Conservation (phyloP, 257 asterid genomes). For the Przewalskia tangutica region DNA sequence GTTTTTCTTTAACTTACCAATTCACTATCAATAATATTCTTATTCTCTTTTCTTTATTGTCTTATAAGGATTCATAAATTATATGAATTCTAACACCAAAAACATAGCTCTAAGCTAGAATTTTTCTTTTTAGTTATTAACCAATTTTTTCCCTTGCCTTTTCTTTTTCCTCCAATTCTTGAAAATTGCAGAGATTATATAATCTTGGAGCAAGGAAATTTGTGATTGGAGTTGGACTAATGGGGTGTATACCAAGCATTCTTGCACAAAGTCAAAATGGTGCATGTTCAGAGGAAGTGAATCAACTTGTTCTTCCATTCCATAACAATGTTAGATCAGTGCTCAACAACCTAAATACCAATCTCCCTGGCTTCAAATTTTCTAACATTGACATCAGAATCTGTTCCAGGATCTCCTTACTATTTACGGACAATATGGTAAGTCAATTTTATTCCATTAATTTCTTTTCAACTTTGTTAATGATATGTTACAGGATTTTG, state of each 20-base stretch:
- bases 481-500: background rate
- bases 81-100: no score
- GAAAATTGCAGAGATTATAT: conserved; percentile 48
- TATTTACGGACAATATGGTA: conserved; percentile 59
- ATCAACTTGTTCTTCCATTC: conserved; percentile 53
- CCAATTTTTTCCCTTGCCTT: background rate
- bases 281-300: conserved; percentile 52
- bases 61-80: no score
- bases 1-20: no score
- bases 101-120: background rate
- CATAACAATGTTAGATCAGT: conserved; percentile 50
- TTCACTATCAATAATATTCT: no score
- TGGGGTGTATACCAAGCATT: conserved; percentile 90
- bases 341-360: conserved; percentile 45
- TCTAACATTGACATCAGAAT: conserved; percentile 45
- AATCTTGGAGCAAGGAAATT: conserved; percentile 88
- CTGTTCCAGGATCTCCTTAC: conserved; percentile 73
- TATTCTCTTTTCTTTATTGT: no score
- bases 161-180: background rate
- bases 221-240: conserved; percentile 67
- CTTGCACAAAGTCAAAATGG: conserved; percentile 54
- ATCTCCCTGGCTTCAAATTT: conserved; percentile 54
- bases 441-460: background rate
- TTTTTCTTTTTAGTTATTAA: background rate
- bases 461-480: no score